These are phyloP conservation scores for Uromyces viciae-fabae DNA, from an alignment of 1,284 basidiomycete species.

Conservation along the genomic window DNA sequence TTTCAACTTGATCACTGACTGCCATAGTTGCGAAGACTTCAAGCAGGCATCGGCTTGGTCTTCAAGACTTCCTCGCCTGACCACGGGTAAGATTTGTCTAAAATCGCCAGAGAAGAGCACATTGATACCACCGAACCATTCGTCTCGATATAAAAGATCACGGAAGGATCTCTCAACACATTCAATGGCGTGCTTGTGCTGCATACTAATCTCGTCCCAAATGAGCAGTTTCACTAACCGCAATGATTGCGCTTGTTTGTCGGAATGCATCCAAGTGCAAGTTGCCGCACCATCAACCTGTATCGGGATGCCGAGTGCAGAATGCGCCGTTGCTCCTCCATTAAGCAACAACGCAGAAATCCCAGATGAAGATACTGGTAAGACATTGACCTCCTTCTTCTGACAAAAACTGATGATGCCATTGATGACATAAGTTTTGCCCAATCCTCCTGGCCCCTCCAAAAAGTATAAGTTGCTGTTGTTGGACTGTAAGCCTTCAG, in stretches of 20 bases:
- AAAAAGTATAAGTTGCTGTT: constrained; percentile 57
- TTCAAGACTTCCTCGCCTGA: background rate
- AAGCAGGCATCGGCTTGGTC: background rate
- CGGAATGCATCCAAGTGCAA: background rate
- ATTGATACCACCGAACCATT: background rate
- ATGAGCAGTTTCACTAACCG: background rate
- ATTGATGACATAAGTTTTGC: constrained; percentile 61
- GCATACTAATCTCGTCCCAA: constrained; percentile 35
- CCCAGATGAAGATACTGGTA: constrained; percentile 55
- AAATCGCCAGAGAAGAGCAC: constrained; percentile 7
- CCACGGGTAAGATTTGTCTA: constrained; percentile 4
- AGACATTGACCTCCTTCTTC: constrained; percentile 53
- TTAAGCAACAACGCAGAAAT: constrained; percentile 58
- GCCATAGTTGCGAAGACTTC: background rate
- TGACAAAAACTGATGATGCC: constrained; percentile 55
- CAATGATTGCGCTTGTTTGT: background rate
- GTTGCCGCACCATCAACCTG: too few species aligned
- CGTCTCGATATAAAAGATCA: background rate
- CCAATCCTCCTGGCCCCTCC: constrained; percentile 59
- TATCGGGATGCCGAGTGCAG: constrained; percentile 58
- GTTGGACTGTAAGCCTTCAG: background rate
- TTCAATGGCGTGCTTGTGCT: constrained; percentile 14
- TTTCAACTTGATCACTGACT: background rate
- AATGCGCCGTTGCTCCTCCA: constrained; percentile 59
- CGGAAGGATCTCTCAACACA: constrained; percentile 10